These are phyloP conservation scores for Colletotrichum sp. DNA, from an alignment of 2,329 filamentous ascomycete genomes.

Conservation along the genomic window DNA sequence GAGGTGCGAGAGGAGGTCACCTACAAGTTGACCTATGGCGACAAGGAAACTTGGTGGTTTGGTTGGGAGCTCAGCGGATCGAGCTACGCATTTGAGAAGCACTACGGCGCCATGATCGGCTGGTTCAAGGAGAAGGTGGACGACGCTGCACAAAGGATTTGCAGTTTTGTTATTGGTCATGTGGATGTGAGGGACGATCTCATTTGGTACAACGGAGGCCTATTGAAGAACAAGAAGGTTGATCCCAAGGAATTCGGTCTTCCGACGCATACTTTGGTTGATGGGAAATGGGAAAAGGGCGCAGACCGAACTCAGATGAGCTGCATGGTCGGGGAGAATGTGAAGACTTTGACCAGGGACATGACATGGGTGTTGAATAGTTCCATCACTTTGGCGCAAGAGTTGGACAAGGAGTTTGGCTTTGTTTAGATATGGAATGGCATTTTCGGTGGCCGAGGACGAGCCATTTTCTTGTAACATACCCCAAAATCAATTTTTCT, in stretches of 20 bases:
- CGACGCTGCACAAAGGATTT: slow-evolving; percentile 28
- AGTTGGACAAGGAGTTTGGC: not conserved
- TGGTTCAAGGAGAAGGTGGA: slow-evolving; percentile 25
- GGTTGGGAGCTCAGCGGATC: slow-evolving; percentile 44
- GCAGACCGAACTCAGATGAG: slow-evolving; percentile 35
- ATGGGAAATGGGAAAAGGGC: slow-evolving; percentile 40
- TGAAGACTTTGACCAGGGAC: not conserved
- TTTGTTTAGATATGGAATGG: not conserved
- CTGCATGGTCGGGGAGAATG: slow-evolving; percentile 34
- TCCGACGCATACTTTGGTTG: slow-evolving; percentile 41
- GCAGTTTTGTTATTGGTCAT: slow-evolving; percentile 47
- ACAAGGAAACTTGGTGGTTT: slow-evolving; percentile 52
- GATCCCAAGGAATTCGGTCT: slow-evolving; percentile 35
- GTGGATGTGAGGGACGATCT: slow-evolving; percentile 39
- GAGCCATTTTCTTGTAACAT: too few relatives aligned
- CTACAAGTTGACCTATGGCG: slow-evolving; percentile 45
- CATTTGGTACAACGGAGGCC: slow-evolving; percentile 48
- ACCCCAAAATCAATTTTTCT: too few relatives aligned
- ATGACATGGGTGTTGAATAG: not conserved
- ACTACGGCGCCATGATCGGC: slow-evolving; percentile 46
- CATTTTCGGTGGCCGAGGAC: too few relatives aligned
- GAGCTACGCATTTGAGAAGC: slow-evolving; percentile 40
- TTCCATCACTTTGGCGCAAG: not conserved
- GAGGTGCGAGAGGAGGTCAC: slow-evolving; percentile 42
- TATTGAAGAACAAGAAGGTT: slow-evolving; percentile 43